These are phyloP conservation scores for Isatis tinctoria DNA, from an alignment of 345 rosid genomes.

Conservation along the genomic window DNA sequence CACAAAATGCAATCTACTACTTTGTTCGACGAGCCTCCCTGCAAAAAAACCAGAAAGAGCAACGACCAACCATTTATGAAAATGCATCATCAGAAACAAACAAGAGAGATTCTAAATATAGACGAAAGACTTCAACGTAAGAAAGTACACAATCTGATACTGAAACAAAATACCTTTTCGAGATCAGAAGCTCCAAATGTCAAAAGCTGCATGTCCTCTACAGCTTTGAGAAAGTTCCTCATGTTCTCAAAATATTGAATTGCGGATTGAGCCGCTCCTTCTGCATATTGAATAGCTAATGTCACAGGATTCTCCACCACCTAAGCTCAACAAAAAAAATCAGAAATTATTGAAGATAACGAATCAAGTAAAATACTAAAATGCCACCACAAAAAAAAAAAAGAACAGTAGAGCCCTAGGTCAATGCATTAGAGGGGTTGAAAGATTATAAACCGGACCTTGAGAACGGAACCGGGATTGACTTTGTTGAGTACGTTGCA, in stretches of 20 bases:
- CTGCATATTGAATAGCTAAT: conserved; percentile 58
- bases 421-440: background rate
- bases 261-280: conserved; percentile 96
- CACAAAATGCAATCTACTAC: conserved; percentile 98
- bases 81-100: no score
- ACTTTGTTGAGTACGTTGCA: conserved; percentile 97
- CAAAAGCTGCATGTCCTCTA: conserved; percentile 89
- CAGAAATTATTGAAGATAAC: no score
- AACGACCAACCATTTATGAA: background rate
- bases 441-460: conserved; percentile 40
- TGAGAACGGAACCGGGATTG: conserved; percentile 89
- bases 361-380: no score
- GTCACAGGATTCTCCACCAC: conserved; percentile 81
- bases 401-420: background rate
- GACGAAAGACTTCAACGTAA: background rate
- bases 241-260: conserved; percentile 96
- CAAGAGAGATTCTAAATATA: no score
- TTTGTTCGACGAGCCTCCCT: conserved; percentile 95
- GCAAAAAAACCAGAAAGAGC: background rate
- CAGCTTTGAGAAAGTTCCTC: conserved; percentile 94
- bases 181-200: conserved; percentile 93
- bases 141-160: background rate
- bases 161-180: conserved; percentile 60
- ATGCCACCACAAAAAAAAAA: no score
- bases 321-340: conserved; percentile 15